Percentiles rank a stretch among this genome's conserved stretches.
Conservation (phyloP, 768 basidiomycete genomes). For the Suillus ampliporus region DNA sequence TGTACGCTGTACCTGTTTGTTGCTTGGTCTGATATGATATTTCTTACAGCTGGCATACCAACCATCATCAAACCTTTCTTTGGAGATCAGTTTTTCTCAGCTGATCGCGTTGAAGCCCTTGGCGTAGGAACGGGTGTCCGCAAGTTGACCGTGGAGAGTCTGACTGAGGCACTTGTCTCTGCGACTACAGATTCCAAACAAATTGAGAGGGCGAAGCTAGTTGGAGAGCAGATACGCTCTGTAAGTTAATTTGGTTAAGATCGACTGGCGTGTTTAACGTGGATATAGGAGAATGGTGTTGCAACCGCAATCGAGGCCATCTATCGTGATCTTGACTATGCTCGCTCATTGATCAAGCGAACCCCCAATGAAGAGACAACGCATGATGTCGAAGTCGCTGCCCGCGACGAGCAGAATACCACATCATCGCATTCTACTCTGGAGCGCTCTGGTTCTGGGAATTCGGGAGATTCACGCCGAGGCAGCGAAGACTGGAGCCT, state of each 20-base stretch:
- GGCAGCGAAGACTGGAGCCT: slow-evolving; percentile 90
- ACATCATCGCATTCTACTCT: slow-evolving; percentile 32
- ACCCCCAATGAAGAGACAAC: slow-evolving; percentile 26
- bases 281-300: slow-evolving; percentile 90
- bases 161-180: slow-evolving; percentile 76
- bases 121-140: slow-evolving; percentile 89
- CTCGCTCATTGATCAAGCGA: slow-evolving; percentile 83
- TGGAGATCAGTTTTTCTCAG: slow-evolving; percentile 98
- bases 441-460: slow-evolving; percentile 44
- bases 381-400: slow-evolving; percentile 29
- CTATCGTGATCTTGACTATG: slow-evolving; percentile 96
- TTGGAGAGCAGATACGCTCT: slow-evolving; percentile 87
- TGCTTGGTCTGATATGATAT: slow-evolving; percentile 1
- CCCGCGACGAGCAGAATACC: slow-evolving; percentile 35
- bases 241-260: slow-evolving; percentile 46
- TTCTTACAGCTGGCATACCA: slow-evolving; percentile 77
- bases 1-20: slow-evolving; percentile 21
- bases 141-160: slow-evolving; percentile 79
- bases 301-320: slow-evolving; percentile 92
- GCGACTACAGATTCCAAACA: slow-evolving; percentile 92
- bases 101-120: slow-evolving; percentile 95
- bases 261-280: slow-evolving; percentile 3
- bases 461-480: slow-evolving; percentile 59
- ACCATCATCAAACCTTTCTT: slow-evolving; percentile 98
- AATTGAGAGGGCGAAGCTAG: slow-evolving; percentile 79